Base-by-base conservation (phyloP, 495 filamentous ascomycete genomes). In the Chaetomium fimeti region DNA sequence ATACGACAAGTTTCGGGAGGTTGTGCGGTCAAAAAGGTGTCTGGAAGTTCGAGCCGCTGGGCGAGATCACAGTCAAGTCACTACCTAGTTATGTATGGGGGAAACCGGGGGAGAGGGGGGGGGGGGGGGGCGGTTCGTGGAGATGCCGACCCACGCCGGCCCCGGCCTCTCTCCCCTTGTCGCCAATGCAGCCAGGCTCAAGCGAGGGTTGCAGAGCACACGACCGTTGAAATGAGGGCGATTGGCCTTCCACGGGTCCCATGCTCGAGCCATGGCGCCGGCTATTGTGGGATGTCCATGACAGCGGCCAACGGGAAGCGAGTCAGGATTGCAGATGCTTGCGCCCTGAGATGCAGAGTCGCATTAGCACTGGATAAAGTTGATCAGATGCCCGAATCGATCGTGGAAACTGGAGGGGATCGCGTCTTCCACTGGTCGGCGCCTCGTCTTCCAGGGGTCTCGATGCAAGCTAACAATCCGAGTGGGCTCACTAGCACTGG, bases 301-400 rank as follows among this genome's bases (percentile, higher is more conserved):
- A 15, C 7, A 20, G 11, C 42, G 43, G 27, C 57, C 57, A 60
- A 32, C 57, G 5, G 43, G 25, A 60, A 60, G 40, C 15, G 38
- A 43, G 38, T 18, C 56, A 58, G 11, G 56, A 58, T 16, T n/a
- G 40, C 56, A 45, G 38, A 45, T 28, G 40, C 54, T 45, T 58
- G 36, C 56, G 16, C 24, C 20, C 5, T 16, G 36, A 40, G 27
- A 57, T 43, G 25, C 57, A 60, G 57, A 32, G 55, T 57, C 24
- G 22, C 38, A 45, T 45, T 24, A 45, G 55, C 36, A 45, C 43
- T 25, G 55, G 55, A 57, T 45, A 42, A 27, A 52, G 57, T 52
- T 64, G 61, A 64, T 64, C 61, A 64, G 54, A 57, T 57, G 61
- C 42, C 53, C 43, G 55, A 59, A 53, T 64, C 24, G 55, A 49